A percentile compares a stretch with the other conserved stretches of the same genome.
These are phyloP conservation scores for Abelmoschus esculentus DNA, from an alignment of 345 rosid genomes.

Conservation along the genomic window DNA sequence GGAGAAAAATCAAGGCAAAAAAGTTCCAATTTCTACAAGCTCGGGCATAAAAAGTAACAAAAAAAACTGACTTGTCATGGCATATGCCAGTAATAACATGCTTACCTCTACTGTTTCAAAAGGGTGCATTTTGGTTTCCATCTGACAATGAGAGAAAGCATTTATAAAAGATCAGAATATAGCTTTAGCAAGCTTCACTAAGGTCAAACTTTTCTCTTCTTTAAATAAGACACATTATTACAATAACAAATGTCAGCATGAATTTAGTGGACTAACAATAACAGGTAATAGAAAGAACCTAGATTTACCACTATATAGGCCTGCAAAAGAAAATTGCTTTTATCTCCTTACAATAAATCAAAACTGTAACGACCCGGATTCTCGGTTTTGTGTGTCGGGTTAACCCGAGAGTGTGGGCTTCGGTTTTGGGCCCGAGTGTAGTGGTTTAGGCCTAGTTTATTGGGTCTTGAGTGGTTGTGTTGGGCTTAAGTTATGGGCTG, in stretches of 20 bases:
- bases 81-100: neutral
- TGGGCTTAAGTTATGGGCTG: too few species aligned
- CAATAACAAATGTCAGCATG: neutral
- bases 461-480: too few species aligned
- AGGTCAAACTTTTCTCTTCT: neutral
- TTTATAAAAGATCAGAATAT: conserved; percentile 8
- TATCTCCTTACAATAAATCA: neutral
- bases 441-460: too few species aligned
- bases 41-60: neutral
- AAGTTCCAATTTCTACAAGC: neutral
- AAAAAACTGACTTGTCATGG: neutral
- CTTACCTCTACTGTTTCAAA: conserved; percentile 54
- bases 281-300: too few species aligned
- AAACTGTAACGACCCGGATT: too few species aligned
- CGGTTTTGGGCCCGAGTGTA: too few species aligned
- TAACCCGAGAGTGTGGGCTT: too few species aligned
- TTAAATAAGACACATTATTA: neutral
- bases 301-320: too few species aligned
- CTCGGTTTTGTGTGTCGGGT: too few species aligned
- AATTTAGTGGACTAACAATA: neutral
- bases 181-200: neutral
- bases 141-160: conserved; percentile 36
- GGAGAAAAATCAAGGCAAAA: neutral
- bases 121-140: conserved; percentile 54
- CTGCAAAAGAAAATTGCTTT: neutral